phyloP scores from a whole-genome alignment of 176 grass and related monocot species.

The Aechmea fasciata region DNA sequence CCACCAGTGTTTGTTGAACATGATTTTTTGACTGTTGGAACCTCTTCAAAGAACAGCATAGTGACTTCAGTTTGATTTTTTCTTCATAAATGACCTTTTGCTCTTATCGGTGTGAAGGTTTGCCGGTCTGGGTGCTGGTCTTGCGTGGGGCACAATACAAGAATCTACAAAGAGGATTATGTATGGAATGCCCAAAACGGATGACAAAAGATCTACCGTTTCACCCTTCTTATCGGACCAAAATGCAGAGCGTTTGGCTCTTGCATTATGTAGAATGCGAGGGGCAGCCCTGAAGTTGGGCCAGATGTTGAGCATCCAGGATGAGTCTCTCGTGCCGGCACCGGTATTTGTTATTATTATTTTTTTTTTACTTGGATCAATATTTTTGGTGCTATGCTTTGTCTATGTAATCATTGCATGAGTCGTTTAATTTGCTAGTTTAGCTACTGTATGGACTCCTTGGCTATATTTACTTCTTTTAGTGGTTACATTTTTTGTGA shows the following conservation, averaged over 20 bases:
- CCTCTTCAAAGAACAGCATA: no score
- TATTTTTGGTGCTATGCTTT: neutral
- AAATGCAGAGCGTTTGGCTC: slow-evolving; percentile 86
- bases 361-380: neutral
- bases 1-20: no score
- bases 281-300: slow-evolving; percentile 87
- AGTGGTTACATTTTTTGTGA: neutral
- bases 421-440: slow-evolving; percentile 1
- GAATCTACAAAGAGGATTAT: slow-evolving; percentile 43
- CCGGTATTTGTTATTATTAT: slow-evolving; percentile 43
- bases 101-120: slow-evolving; percentile 6
- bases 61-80: no score
- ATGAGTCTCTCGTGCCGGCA: slow-evolving; percentile 76
- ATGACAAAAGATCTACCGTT: slow-evolving; percentile 50
- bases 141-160: slow-evolving; percentile 31
- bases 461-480: neutral
- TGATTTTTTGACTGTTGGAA: no score
- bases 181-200: slow-evolving; percentile 43
- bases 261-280: slow-evolving; percentile 81
- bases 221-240: slow-evolving; percentile 88
- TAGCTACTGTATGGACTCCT: slow-evolving; percentile 4
- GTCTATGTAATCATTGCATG: neutral
- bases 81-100: no score
- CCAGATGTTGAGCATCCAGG: slow-evolving; percentile 96
- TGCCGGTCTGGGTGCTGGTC: slow-evolving; percentile 29